Base-by-base conservation (phyloP, 352 stramenopile species). In the Pilasporangium apinafurcum region DNA sequence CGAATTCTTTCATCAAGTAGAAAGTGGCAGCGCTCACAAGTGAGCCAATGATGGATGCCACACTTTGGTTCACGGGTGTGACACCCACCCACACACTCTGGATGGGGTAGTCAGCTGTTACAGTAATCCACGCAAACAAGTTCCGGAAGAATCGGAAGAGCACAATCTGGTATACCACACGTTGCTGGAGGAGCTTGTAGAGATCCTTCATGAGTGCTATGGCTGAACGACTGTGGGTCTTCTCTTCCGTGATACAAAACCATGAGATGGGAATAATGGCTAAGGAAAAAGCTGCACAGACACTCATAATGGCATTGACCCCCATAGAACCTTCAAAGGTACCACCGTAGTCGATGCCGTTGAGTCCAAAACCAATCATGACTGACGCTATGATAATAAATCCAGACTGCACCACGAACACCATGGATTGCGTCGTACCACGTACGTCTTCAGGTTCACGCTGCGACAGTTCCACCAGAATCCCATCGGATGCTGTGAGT, bases 401-500 rank as follows among this genome's bases (percentile, higher is more conserved):
- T 8, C 29, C 30, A n/a, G 37, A 44, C 21, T 52, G 46, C 25
- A 65, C 43, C 28, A 69, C 44, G 38, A 62, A 71, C 18, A 66
- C 45, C 32, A 33, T 62, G 10, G 59, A 67, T 42, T 72, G 62
- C 34, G 51, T 57, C 7, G 31, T 52, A 16, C 59, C 62, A 3
- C 59, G 53, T 13, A 56, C 10, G 1, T 46, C 40, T 4, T 48
- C 31, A 8, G 44, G 27, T 33, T 72, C 59, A 17, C 38, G 44
- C 29, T 70, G 59, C 17, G 56, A 53, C 20, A 67, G 33, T 26
- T 59, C 47, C 5, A 74, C 63, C 14, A 63, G 44, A 25, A 73
- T 48, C 6, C 65, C 68, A 52, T 85, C 71, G 27, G 55, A 54
- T 17, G 65, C 63, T 4, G 74, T 63, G 48, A 78, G 64, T 8